Conservation (phyloP, 2,329 filamentous ascomycete genomes). For the Teratosphaeria destructans region DNA sequence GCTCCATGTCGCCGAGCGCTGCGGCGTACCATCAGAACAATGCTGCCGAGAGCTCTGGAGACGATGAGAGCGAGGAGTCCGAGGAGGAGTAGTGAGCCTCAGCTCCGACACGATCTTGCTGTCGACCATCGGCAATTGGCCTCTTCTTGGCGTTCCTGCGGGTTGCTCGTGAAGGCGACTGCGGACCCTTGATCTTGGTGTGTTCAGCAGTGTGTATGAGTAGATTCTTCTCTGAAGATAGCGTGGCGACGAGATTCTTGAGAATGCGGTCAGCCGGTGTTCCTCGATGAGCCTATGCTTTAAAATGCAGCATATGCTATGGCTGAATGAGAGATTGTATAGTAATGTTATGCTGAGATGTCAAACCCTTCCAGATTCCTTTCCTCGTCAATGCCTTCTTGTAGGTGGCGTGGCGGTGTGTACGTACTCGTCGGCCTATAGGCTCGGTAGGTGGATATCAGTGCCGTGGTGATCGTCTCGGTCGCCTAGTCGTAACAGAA, state of each 20-base stretch:
- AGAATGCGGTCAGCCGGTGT: neutral
- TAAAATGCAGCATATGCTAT: neutral
- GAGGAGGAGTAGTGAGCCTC: constrained; percentile 23
- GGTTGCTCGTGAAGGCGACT: neutral
- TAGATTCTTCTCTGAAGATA: neutral
- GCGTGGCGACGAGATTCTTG: neutral
- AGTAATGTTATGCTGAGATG: neutral
- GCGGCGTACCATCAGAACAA: neutral
- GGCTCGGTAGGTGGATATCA: neutral
- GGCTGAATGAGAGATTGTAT: neutral
- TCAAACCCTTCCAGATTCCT: neutral
- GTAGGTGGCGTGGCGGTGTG: neutral
- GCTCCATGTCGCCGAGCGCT: constrained; percentile 12
- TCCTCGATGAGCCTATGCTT: neutral
- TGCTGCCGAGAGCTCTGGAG: constrained; percentile 16
- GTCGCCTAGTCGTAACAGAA: neutral
- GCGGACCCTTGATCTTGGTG: neutral
- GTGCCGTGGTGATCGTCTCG: neutral
- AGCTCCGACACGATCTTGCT: neutral
- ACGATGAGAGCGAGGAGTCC: constrained; percentile 26
- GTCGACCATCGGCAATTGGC: neutral
- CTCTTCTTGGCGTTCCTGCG: neutral
- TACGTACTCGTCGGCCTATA: neutral
- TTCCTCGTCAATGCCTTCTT: neutral
- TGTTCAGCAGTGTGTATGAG: neutral